phyloP scores from a whole-genome alignment of 2,329 filamentous ascomycete species.

The Pestalotiopsis sp. region DNA sequence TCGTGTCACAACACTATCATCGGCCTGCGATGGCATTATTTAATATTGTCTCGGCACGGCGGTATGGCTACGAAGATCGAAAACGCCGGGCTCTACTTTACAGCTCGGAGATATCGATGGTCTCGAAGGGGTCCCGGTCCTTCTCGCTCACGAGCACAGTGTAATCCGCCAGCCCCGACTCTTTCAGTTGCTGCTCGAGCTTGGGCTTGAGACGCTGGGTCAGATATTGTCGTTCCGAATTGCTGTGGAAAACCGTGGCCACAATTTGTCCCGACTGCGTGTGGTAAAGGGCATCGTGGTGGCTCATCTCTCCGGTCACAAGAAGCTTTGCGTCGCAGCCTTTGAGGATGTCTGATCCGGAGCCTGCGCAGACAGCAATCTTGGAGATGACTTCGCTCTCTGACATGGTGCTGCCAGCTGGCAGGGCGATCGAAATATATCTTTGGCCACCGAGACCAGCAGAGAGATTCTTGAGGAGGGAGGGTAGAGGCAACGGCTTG shows the following conservation, averaged over 20 bases:
- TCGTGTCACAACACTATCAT: background rate
- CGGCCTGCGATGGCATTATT: background rate
- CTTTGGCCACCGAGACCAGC: conserved; percentile 68
- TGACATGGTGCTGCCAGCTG: conserved; percentile 17
- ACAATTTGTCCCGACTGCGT: conserved; percentile 84
- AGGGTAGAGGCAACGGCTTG: conserved; percentile 39
- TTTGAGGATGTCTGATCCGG: conserved; percentile 77
- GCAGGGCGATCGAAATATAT: conserved; percentile 52
- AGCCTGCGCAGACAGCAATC: conserved; percentile 88
- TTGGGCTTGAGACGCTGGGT: conserved; percentile 69
- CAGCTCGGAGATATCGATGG: conserved; percentile 58
- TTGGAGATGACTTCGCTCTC: conserved; percentile 51
- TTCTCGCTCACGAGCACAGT: conserved; percentile 75
- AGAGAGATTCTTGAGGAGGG: conserved; percentile 59
- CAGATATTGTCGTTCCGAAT: conserved; percentile 87
- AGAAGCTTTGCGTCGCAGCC: conserved; percentile 74
- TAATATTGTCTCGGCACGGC: background rate
- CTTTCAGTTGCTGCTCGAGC: conserved; percentile 61
- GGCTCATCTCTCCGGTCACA: conserved; percentile 90
- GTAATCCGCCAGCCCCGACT: conserved; percentile 48
- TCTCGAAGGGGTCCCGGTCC: conserved; percentile 87
- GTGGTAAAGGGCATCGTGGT: conserved; percentile 87
- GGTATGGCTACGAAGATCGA: background rate
- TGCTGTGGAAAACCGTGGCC: conserved; percentile 87
- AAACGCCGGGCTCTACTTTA: background rate